Conservation (phyloP, 139 green algal species). For the Chlorella vulgaris region DNA sequence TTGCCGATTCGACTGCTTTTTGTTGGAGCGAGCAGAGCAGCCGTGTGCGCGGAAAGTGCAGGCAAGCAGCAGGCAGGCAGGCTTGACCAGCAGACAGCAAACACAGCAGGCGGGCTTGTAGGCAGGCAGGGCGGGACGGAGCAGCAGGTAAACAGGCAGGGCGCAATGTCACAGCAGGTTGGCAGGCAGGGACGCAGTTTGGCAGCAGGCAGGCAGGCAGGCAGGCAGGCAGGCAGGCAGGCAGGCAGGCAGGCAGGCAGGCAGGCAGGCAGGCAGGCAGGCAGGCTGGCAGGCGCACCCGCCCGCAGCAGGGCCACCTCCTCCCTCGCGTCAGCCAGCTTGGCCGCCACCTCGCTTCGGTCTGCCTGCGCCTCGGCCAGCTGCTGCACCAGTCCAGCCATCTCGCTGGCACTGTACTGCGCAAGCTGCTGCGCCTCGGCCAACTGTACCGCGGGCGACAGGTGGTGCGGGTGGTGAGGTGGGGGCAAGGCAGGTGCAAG, state of each 20-base stretch:
- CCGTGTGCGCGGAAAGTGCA: too few species aligned
- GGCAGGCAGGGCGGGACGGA: too few species aligned
- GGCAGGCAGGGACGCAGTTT: not conserved
- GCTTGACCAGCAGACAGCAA: too few species aligned
- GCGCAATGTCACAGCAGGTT: not conserved
- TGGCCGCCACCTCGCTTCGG: slow-evolving; percentile 16
- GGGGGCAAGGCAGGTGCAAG: too few species aligned
- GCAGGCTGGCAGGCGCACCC: not conserved
- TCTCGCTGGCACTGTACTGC: slow-evolving; percentile 19
- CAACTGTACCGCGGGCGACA: not conserved
- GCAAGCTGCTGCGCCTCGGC: slow-evolving; percentile 25
- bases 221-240: not conserved
- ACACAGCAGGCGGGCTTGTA: too few species aligned
- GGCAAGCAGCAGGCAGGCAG: too few species aligned
- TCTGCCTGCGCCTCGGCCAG: slow-evolving; percentile 38
- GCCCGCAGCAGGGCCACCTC: slow-evolving; percentile 30
- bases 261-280: not conserved
- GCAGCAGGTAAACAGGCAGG: too few species aligned
- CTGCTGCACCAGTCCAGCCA: slow-evolving; percentile 31
- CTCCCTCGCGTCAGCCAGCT: slow-evolving; percentile 31
- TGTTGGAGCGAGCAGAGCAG: too few species aligned
- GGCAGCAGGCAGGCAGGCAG: not conserved
- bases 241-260: not conserved
- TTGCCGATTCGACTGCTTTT: too few species aligned
- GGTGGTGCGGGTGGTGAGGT: too few species aligned